Conservation (phyloP, 2,329 filamentous ascomycete genomes). For the Aspergillus sojae region DNA sequence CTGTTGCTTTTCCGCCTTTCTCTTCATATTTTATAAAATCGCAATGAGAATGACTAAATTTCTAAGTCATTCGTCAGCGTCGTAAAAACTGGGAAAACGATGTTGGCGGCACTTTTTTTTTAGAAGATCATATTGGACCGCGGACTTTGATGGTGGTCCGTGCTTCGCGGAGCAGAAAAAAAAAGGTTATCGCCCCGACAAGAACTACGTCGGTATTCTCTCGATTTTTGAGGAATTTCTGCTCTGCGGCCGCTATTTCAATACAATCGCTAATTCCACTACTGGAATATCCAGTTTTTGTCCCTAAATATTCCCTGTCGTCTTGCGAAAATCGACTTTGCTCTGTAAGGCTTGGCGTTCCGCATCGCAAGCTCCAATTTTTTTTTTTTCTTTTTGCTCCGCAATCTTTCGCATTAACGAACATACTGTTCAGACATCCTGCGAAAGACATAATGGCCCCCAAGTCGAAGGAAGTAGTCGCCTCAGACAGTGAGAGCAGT, state of each 20-base stretch:
- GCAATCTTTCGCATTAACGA: background rate
- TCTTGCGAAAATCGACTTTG: background rate
- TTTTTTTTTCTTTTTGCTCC: slow-evolving; percentile 3
- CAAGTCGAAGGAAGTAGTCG: slow-evolving; percentile 26
- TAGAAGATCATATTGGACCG: slow-evolving; percentile 29
- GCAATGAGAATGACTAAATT: background rate
- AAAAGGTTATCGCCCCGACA: slow-evolving; percentile 34
- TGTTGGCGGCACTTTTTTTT: background rate
- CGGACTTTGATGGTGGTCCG: slow-evolving; percentile 39
- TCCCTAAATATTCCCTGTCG: background rate
- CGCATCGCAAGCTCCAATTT: slow-evolving; percentile 14
- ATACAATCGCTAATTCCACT: background rate
- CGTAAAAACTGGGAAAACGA: background rate
- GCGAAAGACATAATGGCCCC: slow-evolving; percentile 26
- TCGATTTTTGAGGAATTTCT: slow-evolving; percentile 9
- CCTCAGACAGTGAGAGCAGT: slow-evolving; percentile 14
- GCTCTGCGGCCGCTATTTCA: background rate
- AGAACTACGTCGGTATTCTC: slow-evolving; percentile 13
- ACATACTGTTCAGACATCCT: background rate
- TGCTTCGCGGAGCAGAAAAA: slow-evolving; percentile 45
- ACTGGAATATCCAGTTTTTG: background rate
- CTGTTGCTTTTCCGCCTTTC: slow-evolving; percentile 43
- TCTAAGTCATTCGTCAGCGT: background rate
- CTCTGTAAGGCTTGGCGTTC: slow-evolving; percentile 8
- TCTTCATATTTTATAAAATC: slow-evolving; percentile 31